A percentile compares a stretch with the other conserved stretches of the same genome.
These are phyloP conservation scores for Theobroma grandiflorum DNA, from an alignment of 441 rosid genomes.

Conservation along the genomic window DNA sequence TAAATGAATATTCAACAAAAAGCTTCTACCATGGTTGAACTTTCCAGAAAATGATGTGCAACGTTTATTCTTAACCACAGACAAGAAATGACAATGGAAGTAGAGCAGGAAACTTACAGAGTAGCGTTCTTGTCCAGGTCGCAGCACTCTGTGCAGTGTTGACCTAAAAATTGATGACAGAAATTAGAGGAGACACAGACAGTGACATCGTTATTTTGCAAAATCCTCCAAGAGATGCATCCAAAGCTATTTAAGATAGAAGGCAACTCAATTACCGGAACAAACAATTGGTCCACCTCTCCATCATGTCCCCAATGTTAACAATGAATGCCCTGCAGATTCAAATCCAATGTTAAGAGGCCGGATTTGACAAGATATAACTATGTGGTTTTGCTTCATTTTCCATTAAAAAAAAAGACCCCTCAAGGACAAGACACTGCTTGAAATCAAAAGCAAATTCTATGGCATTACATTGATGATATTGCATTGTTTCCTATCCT, in stretches of 20 bases:
- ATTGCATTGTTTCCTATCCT: no score
- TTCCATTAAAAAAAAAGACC: no score
- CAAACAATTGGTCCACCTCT: conserved; percentile 86
- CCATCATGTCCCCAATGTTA: conserved; percentile 91
- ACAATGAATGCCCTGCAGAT: conserved; percentile 69
- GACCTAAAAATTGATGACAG: conserved; percentile 53
- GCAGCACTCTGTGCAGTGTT: conserved; percentile 86
- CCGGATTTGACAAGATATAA: not conserved
- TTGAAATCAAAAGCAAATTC: no score
- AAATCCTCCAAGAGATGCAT: not conserved
- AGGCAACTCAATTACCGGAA: conserved; percentile 54
- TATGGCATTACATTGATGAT: no score
- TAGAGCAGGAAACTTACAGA: conserved; percentile 48
- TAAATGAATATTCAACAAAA: not conserved
- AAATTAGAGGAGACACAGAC: conserved; percentile 7
- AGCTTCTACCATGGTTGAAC: not conserved
- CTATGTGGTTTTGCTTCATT: not conserved
- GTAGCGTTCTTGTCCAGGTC: conserved; percentile 77
- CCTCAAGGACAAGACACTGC: no score
- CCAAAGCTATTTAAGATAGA: not conserved
- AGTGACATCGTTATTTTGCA: not conserved
- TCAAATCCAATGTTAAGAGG: conserved; percentile 18
- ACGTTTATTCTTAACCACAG: not conserved
- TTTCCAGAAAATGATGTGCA: not conserved
- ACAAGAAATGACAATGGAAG: not conserved